Base-by-base conservation (phyloP, 208 protist species). In the Wallacemonas sp. region DNA sequence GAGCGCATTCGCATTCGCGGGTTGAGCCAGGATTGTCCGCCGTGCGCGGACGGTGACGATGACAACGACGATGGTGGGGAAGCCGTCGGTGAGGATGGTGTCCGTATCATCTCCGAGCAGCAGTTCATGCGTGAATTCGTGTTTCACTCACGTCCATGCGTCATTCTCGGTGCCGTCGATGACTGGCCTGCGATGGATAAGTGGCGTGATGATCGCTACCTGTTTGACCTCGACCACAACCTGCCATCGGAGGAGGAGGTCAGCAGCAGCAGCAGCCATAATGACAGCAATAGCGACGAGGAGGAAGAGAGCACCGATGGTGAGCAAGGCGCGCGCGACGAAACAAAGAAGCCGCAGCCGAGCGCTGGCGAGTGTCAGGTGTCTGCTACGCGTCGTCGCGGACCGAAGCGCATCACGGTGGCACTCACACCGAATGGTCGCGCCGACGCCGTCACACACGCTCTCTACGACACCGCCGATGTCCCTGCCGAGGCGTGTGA, bases 371-470 rank as follows among this genome's bases (percentile, higher is more conserved):
- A n/a, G n/a, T n/a, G n/a, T n/a, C n/a, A n/a, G n/a, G n/a, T n/a
- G n/a, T n/a, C n/a, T n/a, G n/a, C n/a, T n/a, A n/a, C 55, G 12
- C 63, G 50, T 4, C 48, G 41, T 2, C 15, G 66, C 13, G 70
- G 57, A 0, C 72, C 70, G 0, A 81, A 81, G 52, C 76, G 63
- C 37, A 81, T 97, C 21, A 95, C 81, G 0, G 89, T 97, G 22
- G 84, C 88, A n/a, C 64, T 93, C n/a, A 96, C 93, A 5, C 93
- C 93, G 22, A 95, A 94, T 64, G 93, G 93, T n/a, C 77, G 87
- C 17, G 93, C 89, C 1, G 93, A 97, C 69, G 87, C 89, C 13
- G 80, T 95, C 2, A 92, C 85, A 15, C 76, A 89, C 44, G 85
- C 94, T n/a, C 76, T 78, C 12, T 92, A 91, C 70, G 66, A 77